Base-by-base conservation (phyloP, 192 early-diverging fungal genomes). In the Chytriomyces hyalinus region DNA sequence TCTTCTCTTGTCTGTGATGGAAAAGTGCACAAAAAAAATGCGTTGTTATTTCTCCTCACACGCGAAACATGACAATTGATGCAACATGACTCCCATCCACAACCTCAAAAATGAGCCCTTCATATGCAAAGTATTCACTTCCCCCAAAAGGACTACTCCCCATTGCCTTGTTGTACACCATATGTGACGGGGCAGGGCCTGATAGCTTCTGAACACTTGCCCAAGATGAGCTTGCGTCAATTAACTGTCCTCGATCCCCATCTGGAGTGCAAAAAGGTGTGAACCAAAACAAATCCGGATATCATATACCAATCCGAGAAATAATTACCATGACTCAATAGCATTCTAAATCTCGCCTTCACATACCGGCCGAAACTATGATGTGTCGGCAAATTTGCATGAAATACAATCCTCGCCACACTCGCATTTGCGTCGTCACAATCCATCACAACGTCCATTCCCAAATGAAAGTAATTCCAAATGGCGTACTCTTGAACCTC, bases 21-120 rank as follows among this genome's bases (percentile, higher is more conserved):
- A 36, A 36, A 36, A 36, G 36, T 36, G 36, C 36, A 36, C 36
- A 36, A 36, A 36, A 36, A 36, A 36, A 57, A 57, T 57, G 20
- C 53, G 53, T 57, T 57, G 53, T n/a, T 20, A 5, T 20, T 20
- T 57, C 53, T 57, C 20, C 53, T 71, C 50, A 71, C 13, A 60
- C 69, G n/a, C 69, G 15, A 24, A 60, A 59, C 50, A 71, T 60
- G 22, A 71, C 69, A 22, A 71, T 36, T 17, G 49, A 53, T 53
- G 69, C 69, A 50, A 71, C 50, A 24, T 51, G 57, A 71, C 57
- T 60, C n/a, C 69, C 69, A 20, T 51, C 49, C 15, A 71, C 50
- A n/a, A 71, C 69, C 69, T 71, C 69, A 43, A 71, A 71, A 20
- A 71, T 71, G 17, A 71, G 48, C 7, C 69, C 69, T 71, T 71